Percentiles rank a stretch among this genome's conserved stretches.
These are phyloP conservation scores for Paramyrothecium sp. DNA, from an alignment of 2,329 filamentous ascomycete genomes.

Conservation along the genomic window DNA sequence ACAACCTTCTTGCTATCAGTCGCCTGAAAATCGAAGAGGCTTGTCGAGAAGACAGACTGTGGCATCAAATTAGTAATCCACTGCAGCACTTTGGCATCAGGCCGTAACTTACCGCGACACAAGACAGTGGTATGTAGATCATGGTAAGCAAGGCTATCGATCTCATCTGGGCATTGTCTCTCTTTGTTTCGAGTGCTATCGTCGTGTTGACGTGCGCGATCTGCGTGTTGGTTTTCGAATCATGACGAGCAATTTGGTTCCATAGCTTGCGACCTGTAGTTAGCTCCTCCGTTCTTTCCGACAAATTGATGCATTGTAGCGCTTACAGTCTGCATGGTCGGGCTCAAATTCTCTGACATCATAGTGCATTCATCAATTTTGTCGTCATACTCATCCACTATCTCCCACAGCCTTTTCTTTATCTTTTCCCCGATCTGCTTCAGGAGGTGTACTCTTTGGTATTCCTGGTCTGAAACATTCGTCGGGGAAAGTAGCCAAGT, in stretches of 20 bases:
- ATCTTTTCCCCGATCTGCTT: background rate
- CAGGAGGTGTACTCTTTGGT: background rate
- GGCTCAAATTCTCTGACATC: constrained; percentile 2
- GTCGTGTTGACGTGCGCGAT: constrained; percentile 3
- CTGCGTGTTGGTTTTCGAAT: background rate
- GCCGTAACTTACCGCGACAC: constrained; percentile 1
- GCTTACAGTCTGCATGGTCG: constrained; percentile 7
- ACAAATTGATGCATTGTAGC: background rate
- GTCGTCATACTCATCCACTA: constrained; percentile 5
- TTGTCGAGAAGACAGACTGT: constrained; percentile 7
- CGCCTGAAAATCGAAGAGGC: constrained; percentile 4
- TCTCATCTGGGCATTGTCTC: constrained; percentile 8
- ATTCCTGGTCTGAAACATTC: background rate
- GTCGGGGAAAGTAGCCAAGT: background rate
- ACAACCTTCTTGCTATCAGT: background rate
- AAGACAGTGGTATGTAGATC: constrained; percentile 6
- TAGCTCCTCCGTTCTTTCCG: background rate
- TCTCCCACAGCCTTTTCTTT: constrained; percentile 3
- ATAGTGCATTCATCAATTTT: constrained; percentile 7
- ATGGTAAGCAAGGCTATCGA: constrained; percentile 8
- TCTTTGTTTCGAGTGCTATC: constrained; percentile 4
- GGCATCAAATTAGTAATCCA: background rate
- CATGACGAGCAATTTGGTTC: constrained; percentile 4
- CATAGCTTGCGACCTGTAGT: background rate
- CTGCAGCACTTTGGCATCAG: background rate